Base-by-base conservation (phyloP, 345 rosid genomes). In the Camelina hispida region DNA sequence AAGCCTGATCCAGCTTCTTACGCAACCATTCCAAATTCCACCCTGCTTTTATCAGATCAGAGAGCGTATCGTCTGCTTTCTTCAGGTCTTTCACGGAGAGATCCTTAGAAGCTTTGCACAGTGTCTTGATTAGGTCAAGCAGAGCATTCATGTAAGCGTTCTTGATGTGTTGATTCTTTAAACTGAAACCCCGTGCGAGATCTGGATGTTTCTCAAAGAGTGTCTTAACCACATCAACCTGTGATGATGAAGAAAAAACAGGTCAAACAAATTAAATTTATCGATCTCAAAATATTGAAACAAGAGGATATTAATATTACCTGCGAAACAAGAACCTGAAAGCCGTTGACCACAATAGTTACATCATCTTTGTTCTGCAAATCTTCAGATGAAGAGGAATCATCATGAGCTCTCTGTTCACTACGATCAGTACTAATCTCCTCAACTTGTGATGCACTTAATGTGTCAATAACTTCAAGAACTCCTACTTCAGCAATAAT, bases 1-100 rank as follows among this genome's bases (percentile, higher is more conserved):
- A 61, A 38, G 66, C 46, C 18, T 48, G 28, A 37, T 58, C 67
- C 20, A 71, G 2, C 57, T 70, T 59, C 46, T 12, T 23, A 18
- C 63, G 40, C 56, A 57, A 35, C 73, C 73, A 69, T 8, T 56
- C 65, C 42, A 71, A 23, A 11, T 71, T 44, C 22, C 59, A 22
- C 4, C 74, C 74, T 16, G 5, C 47, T 25, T 58, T 32, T 9
- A 10, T 37, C 20, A 71, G 58, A 71, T 71, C 66, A 47, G 18
- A 28, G n/a, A 59, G 14, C 10, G 8, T 18, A 35, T 18, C 9
- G 0, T 59, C 44, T 44, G 23, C 56, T 12, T 17, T 6, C 8
- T 18, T 59, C 37, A 71, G 30, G 57, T 46, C 46, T 6, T 47
- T 22, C 57, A 59, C 15, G 1, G 35, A 17, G 17, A 71, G 57